Evolutionary conservation across 371 early-diverging fungal species (phyloP), one percentile per base, ranked within the genome.

Genomic region (Rhizopus arrhizus): DNA sequence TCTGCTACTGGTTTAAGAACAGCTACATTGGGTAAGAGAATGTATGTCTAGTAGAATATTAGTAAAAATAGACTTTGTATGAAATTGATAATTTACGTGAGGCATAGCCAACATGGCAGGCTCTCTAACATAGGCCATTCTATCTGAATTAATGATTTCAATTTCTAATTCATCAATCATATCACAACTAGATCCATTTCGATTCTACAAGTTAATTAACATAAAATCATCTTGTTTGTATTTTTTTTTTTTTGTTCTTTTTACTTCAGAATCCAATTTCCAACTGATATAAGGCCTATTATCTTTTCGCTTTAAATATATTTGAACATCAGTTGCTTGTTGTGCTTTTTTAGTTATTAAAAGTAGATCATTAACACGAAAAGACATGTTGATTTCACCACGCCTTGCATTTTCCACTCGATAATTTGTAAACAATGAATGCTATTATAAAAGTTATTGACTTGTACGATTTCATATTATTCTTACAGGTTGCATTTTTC

Each of bases 401-500:
- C 62, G 61, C 29, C 71, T 46, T 5, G 61, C 16, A 52, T 77
- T 77, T 61, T 81, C 81, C 32, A 87, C 59, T n/a, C 72, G 69
- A 68, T 80, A 85, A 34, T 79, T 74, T 45, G 82, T 80, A 61
- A 88, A 85, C 3, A 88, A 35, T 2, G 75, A 62, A 33, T 78
- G 68, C 85, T 88, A 65, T 6, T 32, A 11, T 22, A 46, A n/a
- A 34, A 33, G 41, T 13, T 49, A 15, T 29, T n/a, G 12, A 48
- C 11, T 56, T 50, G 4, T 8, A 28, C 40, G 29, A 1, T 10
- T 13, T 45, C 6, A 11, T 34, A 16, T 22, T 38, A 12, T 34
- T 32, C 28, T 50, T 65, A 67, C 70, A 42, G 71, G 61, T 16
- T 66, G 54, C 4, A 58, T 32, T 58, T 70, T 73, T n/a, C 71